Evolutionary conservation across 2,329 filamentous ascomycete genomes (phyloP).

Genomic region (Trichothecium sympodiale): DNA sequence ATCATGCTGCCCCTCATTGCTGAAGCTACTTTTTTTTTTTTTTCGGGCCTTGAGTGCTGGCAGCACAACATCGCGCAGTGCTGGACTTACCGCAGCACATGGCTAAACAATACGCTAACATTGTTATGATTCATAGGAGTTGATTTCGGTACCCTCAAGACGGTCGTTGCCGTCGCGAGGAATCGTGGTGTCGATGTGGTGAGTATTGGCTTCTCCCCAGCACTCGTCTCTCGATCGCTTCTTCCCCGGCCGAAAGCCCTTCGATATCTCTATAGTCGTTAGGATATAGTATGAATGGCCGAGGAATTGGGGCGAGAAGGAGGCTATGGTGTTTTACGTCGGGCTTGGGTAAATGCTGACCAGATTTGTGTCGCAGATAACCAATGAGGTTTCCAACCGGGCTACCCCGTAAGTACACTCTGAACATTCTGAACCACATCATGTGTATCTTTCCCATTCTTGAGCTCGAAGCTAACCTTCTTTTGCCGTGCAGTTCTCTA

Average conservation of each 20-base stretch:
- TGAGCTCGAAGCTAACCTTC: not conserved
- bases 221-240: slow-evolving; percentile 1
- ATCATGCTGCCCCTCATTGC: slow-evolving; percentile 3
- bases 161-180: slow-evolving; percentile 91
- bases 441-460: not conserved
- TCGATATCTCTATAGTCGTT: too few species aligned
- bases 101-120: slow-evolving; percentile 1
- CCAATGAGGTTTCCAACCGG: slow-evolving; percentile 98
- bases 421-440: not conserved
- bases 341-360: too few species aligned
- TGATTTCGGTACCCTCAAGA: slow-evolving; percentile 94
- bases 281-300: too few species aligned
- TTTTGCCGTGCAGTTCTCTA: slow-evolving; percentile 51
- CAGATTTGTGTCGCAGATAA: slow-evolving; percentile 56
- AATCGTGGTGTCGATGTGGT: slow-evolving; percentile 99
- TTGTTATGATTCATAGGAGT: slow-evolving; percentile 45
- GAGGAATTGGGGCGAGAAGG: too few species aligned
- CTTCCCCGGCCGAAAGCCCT: not conserved
- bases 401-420: slow-evolving; percentile 77
- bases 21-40: not conserved
- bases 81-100: too few species aligned
- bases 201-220: slow-evolving; percentile 33
- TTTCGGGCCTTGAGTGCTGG: not conserved
- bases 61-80: not conserved
- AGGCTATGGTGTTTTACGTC: too few species aligned